These are phyloP conservation scores for Hydnomerulius pinastri DNA, from an alignment of 768 basidiomycete species.

Conservation along the genomic window DNA sequence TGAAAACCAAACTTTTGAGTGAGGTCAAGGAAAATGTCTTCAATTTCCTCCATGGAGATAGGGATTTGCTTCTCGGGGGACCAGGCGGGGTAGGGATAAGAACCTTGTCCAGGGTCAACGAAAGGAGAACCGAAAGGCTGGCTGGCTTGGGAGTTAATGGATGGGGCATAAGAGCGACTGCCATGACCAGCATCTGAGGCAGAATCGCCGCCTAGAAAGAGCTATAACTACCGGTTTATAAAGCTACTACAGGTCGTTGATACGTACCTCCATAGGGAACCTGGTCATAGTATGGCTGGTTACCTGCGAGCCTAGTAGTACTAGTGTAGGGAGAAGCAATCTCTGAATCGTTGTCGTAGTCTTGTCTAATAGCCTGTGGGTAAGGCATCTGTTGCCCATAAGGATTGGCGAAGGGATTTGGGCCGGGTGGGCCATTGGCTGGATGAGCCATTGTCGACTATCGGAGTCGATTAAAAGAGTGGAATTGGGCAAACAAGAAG, in stretches of 20 bases:
- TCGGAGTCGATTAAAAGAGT: conserved; percentile 20
- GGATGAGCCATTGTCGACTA: conserved; percentile 32
- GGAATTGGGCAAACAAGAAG: conserved; percentile 12
- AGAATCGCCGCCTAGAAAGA: conserved; percentile 19
- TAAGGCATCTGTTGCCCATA: conserved; percentile 20
- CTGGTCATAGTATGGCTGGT: conserved; percentile 36
- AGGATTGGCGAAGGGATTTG: conserved; percentile 30
- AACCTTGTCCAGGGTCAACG: conserved; percentile 52
- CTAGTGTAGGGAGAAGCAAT: conserved; percentile 59
- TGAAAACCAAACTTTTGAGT: conserved; percentile 99
- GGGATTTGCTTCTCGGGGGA: conserved; percentile 90
- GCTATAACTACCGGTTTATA: conserved; percentile 1
- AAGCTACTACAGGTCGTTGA: conserved; percentile 1
- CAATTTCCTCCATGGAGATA: conserved; percentile 96
- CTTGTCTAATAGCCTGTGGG: conserved; percentile 35
- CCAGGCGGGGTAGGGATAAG: conserved; percentile 94
- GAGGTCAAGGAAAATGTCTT: conserved; percentile 97
- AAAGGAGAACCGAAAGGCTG: conserved; percentile 60
- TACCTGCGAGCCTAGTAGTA: conserved; percentile 55
- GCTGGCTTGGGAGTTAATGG: conserved; percentile 62
- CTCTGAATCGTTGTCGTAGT: conserved; percentile 52
- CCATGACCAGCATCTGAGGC: conserved; percentile 34
- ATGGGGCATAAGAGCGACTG: conserved; percentile 52
- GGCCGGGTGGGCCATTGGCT: conserved; percentile 41
- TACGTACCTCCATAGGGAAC: conserved; percentile 21